Evolutionary conservation across 139 green algal species (phyloP).

Genomic region (Chlamydomonas schloesseri): DNA sequence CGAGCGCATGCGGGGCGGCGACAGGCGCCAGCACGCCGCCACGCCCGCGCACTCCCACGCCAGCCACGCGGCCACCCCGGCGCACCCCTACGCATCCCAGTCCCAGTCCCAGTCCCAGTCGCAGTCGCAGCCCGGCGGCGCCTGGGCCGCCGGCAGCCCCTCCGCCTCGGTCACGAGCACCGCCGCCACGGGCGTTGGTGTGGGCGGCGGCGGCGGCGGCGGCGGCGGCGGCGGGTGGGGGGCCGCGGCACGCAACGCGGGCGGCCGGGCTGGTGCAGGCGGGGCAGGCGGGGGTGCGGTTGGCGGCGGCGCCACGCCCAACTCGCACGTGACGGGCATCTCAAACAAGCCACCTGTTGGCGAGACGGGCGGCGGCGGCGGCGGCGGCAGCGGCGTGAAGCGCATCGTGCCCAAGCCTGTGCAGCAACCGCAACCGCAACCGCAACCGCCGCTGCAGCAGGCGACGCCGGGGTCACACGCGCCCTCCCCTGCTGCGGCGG

Average conservation of each 20-base stretch:
- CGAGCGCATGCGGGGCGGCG: background rate
- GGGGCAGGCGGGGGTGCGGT: too few relatives aligned
- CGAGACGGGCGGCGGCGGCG: background rate
- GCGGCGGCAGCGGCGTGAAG: background rate
- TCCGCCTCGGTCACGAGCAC: background rate
- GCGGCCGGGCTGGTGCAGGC: too few relatives aligned
- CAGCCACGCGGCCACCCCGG: too few relatives aligned
- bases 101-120: background rate
- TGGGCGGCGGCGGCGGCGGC: background rate
- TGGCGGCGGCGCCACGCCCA: too few relatives aligned
- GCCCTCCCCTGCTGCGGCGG: background rate
- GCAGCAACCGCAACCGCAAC: background rate
- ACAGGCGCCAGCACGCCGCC: too few relatives aligned
- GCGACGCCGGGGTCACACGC: background rate
- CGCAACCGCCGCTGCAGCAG: background rate
- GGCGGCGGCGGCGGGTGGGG: background rate
- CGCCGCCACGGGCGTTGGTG: background rate
- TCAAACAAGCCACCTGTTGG: background rate
- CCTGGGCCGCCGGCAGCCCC: conserved; percentile 20
- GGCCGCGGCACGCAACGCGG: background rate
- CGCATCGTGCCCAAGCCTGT: conserved; percentile 9
- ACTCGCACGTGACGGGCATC: too few relatives aligned
- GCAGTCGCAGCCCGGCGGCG: background rate
- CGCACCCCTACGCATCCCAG: too few relatives aligned
- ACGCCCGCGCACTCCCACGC: too few relatives aligned